Evolutionary conservation across 352 stramenopile species (phyloP).

Genomic region (Blastocystis hominis): DNA sequence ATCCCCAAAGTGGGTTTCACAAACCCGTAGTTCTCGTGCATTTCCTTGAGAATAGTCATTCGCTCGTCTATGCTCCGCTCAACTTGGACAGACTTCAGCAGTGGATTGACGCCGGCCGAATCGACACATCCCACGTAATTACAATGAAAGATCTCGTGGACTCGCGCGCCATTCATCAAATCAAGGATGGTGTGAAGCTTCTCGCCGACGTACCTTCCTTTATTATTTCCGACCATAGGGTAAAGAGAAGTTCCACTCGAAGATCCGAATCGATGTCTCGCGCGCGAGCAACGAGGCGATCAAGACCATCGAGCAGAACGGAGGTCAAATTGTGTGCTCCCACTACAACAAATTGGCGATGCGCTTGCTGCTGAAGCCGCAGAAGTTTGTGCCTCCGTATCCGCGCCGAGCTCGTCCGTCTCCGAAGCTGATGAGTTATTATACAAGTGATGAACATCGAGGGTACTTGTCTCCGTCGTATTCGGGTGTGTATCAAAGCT

Average conservation of each 20-base stretch:
- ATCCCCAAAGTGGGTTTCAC: constrained; percentile 56
- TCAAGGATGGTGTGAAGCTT: constrained; percentile 47
- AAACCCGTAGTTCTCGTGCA: background rate
- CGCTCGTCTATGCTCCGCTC: background rate
- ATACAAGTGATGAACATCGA: constrained; percentile 43
- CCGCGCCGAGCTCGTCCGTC: constrained; percentile 24
- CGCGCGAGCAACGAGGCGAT: constrained; percentile 44
- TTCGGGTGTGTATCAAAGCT: constrained; percentile 30
- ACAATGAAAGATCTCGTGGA: constrained; percentile 58
- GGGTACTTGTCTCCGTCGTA: constrained; percentile 53
- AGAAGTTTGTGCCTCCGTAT: constrained; percentile 29
- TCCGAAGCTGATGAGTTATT: constrained; percentile 43
- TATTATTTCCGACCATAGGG: background rate
- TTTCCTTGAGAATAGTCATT: background rate
- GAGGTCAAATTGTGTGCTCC: constrained; percentile 49
- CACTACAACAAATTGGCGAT: constrained; percentile 52
- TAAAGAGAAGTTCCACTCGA: constrained; percentile 40
- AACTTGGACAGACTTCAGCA: constrained; percentile 47
- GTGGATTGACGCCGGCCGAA: constrained; percentile 54
- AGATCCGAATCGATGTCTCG: constrained; percentile 53
- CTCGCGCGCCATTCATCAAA: background rate
- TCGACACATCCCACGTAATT: constrained; percentile 36
- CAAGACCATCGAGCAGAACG: constrained; percentile 23
- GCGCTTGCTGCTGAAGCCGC: constrained; percentile 42
- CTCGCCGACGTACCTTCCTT: constrained; percentile 2